Conservation (phyloP, 2,329 filamentous ascomycete genomes). For the Clonostachys rhizophaga region DNA sequence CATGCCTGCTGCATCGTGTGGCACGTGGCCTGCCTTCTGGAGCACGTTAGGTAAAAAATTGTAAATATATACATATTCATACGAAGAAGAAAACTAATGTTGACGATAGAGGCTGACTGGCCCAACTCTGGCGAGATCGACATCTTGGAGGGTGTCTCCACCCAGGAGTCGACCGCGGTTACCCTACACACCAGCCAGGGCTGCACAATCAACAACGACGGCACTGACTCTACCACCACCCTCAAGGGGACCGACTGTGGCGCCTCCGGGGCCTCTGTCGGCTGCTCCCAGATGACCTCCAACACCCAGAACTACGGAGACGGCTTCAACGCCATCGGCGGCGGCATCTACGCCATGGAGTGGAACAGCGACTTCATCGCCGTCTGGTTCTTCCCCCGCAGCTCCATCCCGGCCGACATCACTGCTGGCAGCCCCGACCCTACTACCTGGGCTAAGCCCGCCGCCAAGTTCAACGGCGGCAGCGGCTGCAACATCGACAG, state of each 20-base stretch:
- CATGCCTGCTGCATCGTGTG: conserved; percentile 70
- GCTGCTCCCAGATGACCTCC: conserved; percentile 53
- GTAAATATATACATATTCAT: no score
- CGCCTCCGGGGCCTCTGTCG: conserved; percentile 42
- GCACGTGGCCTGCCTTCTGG: conserved; percentile 74
- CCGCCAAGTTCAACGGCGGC: conserved; percentile 61
- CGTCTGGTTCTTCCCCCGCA: conserved; percentile 78
- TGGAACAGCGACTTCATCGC: conserved; percentile 71
- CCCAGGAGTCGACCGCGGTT: conserved; percentile 51
- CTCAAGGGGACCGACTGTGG: conserved; percentile 53
- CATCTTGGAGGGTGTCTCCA: conserved; percentile 74
- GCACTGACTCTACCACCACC: conserved; percentile 36
- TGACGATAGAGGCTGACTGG: conserved; percentile 62
- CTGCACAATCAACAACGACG: conserved; percentile 51
- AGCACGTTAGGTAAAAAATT: no score
- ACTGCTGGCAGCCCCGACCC: conserved; percentile 57
- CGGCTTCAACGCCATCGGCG: conserved; percentile 65
- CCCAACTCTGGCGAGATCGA: conserved; percentile 71
- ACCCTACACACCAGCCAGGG: conserved; percentile 63
- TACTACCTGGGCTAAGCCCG: conserved; percentile 61
- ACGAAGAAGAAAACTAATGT: no score
- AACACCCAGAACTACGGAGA: conserved; percentile 56
- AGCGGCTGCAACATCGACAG: conserved; percentile 66
- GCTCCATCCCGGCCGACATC: conserved; percentile 60
- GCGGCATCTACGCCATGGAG: conserved; percentile 70